Evolutionary conservation across 352 stramenopile genomes (phyloP).

Genomic region (Globisporangium yorkense): DNA sequence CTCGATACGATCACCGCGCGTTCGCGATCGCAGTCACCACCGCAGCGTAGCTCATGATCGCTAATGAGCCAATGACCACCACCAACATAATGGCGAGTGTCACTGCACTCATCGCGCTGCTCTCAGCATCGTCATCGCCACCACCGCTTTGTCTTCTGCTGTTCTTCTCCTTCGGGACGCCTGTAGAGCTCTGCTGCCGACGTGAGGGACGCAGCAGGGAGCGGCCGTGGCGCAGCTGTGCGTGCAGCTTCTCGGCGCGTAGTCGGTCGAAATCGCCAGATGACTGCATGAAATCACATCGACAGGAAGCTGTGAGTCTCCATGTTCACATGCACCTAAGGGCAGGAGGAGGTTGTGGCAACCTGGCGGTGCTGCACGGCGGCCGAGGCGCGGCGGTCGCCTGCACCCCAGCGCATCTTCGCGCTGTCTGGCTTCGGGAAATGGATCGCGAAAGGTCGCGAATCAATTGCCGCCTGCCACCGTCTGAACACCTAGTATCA

Average conservation of each 20-base stretch:
- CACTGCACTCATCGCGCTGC: conserved; percentile 13
- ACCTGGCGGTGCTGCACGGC: conserved; percentile 58
- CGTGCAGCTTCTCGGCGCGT: conserved; percentile 29
- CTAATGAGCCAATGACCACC: conserved; percentile 25
- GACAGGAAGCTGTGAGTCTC: neutral
- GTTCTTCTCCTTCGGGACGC: neutral
- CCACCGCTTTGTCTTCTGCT: neutral
- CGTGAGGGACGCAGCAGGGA: conserved; percentile 8
- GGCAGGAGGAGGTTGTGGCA: no score
- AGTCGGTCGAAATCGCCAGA: conserved; percentile 35
- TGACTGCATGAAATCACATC: conserved; percentile 13
- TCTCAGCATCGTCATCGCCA: neutral
- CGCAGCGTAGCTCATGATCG: conserved; percentile 34
- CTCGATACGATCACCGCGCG: neutral
- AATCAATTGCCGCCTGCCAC: no score
- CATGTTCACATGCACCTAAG: neutral
- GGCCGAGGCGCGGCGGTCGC: conserved; percentile 33
- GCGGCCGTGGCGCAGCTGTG: conserved; percentile 24
- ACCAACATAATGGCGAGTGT: conserved; percentile 20
- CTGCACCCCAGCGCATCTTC: conserved; percentile 31
- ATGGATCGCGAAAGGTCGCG: conserved; percentile 6
- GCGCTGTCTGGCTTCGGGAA: neutral
- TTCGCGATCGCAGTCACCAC: conserved; percentile 31
- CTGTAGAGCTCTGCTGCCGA: neutral
- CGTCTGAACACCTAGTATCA: no score